Conservation (phyloP, 2,329 filamentous ascomycete species). For the Neopestalotiopsis sp. region DNA sequence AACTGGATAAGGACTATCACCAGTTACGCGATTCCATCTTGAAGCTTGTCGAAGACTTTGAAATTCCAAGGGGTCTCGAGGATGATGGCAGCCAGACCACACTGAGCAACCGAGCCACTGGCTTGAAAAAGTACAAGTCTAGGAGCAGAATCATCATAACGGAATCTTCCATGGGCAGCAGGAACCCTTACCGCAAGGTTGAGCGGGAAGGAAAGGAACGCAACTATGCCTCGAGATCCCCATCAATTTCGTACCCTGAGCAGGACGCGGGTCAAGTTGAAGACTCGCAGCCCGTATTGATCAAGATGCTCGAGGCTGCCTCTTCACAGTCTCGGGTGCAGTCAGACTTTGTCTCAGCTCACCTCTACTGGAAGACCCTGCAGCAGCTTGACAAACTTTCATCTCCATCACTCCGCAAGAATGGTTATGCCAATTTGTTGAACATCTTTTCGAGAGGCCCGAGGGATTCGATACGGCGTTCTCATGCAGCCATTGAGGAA, state of each 20-base stretch:
- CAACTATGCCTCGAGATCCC: conserved; percentile 32
- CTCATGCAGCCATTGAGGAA: conserved; percentile 74
- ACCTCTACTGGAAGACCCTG: conserved; percentile 84
- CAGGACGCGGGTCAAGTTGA: conserved; percentile 42
- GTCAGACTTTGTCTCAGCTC: conserved; percentile 82
- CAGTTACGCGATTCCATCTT: conserved; percentile 80
- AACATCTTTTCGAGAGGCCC: conserved; percentile 77
- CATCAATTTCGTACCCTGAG: conserved; percentile 30
- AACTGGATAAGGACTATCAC: conserved; percentile 80
- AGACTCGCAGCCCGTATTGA: conserved; percentile 56
- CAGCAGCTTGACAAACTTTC: conserved; percentile 71
- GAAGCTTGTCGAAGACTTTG: conserved; percentile 81
- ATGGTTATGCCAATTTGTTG: conserved; percentile 74
- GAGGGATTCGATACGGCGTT: conserved; percentile 71
- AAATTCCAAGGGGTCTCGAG: conserved; percentile 73
- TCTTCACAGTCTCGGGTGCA: conserved; percentile 77
- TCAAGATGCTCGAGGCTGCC: conserved; percentile 77
- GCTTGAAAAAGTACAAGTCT: conserved; percentile 62
- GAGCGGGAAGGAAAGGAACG: conserved; percentile 30
- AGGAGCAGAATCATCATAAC: conserved; percentile 62
- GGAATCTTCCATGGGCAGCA: conserved; percentile 57
- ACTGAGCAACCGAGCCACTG: conserved; percentile 73
- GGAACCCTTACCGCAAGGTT: conserved; percentile 59
- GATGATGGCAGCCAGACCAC: conserved; percentile 63
- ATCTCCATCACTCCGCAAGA: conserved; percentile 64